Evolutionary conservation across 2,329 filamentous ascomycete species (phyloP), one percentile per base, ranked within the genome.

Genomic region (Epichloe brachyelytri): DNA sequence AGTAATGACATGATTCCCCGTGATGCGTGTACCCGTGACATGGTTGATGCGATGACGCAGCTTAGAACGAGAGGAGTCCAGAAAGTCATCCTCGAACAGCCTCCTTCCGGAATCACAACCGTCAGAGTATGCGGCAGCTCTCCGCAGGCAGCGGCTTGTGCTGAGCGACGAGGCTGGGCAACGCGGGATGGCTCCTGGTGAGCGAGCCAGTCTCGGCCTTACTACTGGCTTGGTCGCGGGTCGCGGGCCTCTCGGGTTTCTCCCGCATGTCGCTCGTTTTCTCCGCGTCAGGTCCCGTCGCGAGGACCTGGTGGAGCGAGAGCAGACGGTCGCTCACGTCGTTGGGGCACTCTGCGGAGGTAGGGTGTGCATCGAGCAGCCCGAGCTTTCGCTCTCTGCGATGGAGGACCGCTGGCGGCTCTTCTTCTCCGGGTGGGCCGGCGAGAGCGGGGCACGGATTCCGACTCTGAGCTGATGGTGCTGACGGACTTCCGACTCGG

Each of bases 401-500:
- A 43, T 8, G 5, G 44, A 51, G 3, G 44, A 48, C 38, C 14
- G 20, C 19, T 43, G 19, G 6, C 22, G 44, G 30, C 30, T 19
- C 5, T 43, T 46, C 12, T 39, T 34, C 5, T 47, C 49, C 2
- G 38, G 20, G 15, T 41, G 38, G 10, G 37, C 44, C 2, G 49
- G 49, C 20, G 49, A 48, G n/a, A 41, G 43, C 14, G 44, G 37
- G 44, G 38, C 19, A 36, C 44, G 11, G 49, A 47, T 43, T 33
- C 37, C 7, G 17, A 2, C 5, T 47, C 17, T 2, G 37, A 34
- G 5, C 38, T 41, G 44, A 46, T 3, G 10, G 38, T 43, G 19
- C 44, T 38, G 44, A 43, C 38, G 11, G 49, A 37, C 43, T 51
- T 43, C n/a, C n/a, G n/a, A n/a, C n/a, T n/a, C n/a, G n/a, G n/a